Conservation (phyloP, 2,329 filamentous ascomycete genomes). For the Paecilomyces variotii region DNA sequence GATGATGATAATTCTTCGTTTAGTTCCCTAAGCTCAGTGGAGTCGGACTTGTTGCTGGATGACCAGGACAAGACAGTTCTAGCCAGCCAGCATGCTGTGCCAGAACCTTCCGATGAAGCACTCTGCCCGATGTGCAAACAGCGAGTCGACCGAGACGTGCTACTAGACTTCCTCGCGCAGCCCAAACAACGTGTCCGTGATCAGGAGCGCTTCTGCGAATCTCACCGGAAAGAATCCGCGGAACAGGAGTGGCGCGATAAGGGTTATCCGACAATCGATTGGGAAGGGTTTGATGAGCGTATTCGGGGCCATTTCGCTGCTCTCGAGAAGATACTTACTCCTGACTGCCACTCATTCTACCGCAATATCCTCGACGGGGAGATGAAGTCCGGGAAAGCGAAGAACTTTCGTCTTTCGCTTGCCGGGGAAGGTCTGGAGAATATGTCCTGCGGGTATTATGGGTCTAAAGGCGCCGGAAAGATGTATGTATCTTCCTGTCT, state of each 20-base stretch:
- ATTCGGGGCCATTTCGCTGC: slow-evolving; percentile 49
- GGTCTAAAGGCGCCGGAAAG: slow-evolving; percentile 59
- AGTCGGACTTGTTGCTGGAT: slow-evolving; percentile 12
- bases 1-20: slow-evolving; percentile 11
- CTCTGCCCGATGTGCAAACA: slow-evolving; percentile 62
- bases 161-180: slow-evolving; percentile 44
- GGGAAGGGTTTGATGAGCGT: slow-evolving; percentile 53
- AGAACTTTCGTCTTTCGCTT: slow-evolving; percentile 51
- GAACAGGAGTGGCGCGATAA: slow-evolving; percentile 40
- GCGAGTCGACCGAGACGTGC: slow-evolving; percentile 46
- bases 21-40: slow-evolving; percentile 23
- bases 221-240: slow-evolving; percentile 53
- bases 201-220: slow-evolving; percentile 50
- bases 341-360: slow-evolving; percentile 48
- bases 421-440: slow-evolving; percentile 40
- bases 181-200: slow-evolving; percentile 27
- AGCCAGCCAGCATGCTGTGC: slow-evolving; percentile 4
- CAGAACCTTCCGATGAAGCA: slow-evolving; percentile 13
- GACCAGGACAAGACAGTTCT: slow-evolving; percentile 9
- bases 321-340: slow-evolving; percentile 54
- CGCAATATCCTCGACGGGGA: slow-evolving; percentile 48
- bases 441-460: slow-evolving; percentile 75
- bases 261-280: slow-evolving; percentile 65
- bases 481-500: slow-evolving; percentile 48
- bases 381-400: slow-evolving; percentile 50